A percentile compares a stretch with the other conserved stretches of the same genome.
Conservation (phyloP, 2,329 filamentous ascomycete genomes). For the Penicillium decumbens region DNA sequence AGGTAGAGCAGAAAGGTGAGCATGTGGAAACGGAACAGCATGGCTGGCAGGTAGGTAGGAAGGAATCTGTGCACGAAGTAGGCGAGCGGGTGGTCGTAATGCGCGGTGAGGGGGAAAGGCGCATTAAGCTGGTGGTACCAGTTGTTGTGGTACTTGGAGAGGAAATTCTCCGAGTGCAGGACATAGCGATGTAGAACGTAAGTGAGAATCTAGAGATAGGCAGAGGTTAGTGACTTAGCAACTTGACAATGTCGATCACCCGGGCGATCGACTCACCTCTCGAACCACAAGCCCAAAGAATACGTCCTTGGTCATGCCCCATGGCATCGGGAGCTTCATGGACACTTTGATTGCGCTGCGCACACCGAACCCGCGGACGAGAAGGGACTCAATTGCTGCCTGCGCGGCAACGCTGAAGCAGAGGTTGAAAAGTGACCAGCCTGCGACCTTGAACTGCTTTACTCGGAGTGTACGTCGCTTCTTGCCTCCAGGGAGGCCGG, state of each 20-base stretch:
- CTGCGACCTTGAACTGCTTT: constrained; percentile 48
- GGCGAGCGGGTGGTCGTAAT: constrained; percentile 57
- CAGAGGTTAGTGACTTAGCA: background rate
- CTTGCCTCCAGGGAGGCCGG: constrained; percentile 45
- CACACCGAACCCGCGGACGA: constrained; percentile 51
- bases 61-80: constrained; percentile 54
- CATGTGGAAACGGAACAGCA: constrained; percentile 57
- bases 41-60: constrained; percentile 54
- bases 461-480: constrained; percentile 39
- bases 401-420: constrained; percentile 53
- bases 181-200: constrained; percentile 71
- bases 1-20: constrained; percentile 56
- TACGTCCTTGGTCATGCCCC: constrained; percentile 55
- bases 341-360: constrained; percentile 56
- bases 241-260: background rate
- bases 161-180: constrained; percentile 58
- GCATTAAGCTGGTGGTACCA: constrained; percentile 55
- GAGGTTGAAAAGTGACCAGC: constrained; percentile 55
- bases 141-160: constrained; percentile 50
- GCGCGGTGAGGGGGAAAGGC: constrained; percentile 55
- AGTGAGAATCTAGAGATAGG: constrained; percentile 23
- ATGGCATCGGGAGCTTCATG: constrained; percentile 58
- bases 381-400: constrained; percentile 50
- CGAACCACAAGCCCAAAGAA: constrained; percentile 51
- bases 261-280: constrained; percentile 45